Conservation (phyloP, 1,284 basidiomycete genomes). For the Tetrapyrgos nigripes region DNA sequence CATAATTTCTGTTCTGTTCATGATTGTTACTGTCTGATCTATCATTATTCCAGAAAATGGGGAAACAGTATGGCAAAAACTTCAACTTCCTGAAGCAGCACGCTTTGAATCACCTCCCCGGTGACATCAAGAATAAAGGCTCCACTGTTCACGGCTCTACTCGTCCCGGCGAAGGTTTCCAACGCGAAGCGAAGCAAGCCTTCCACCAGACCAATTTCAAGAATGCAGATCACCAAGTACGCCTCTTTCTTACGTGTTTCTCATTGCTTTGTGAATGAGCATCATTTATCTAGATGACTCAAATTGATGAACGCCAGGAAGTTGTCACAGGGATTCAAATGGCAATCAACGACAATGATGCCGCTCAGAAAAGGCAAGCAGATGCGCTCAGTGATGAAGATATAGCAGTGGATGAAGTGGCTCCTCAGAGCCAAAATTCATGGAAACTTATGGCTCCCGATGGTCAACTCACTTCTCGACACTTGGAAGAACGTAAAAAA, state of each 20-base stretch:
- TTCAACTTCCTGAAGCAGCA: conserved; percentile 27
- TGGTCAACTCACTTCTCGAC: no score
- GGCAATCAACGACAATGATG: background rate
- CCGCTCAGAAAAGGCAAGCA: background rate
- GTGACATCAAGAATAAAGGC: conserved; percentile 21
- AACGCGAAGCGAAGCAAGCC: conserved; percentile 29
- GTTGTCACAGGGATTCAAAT: conserved; percentile 14
- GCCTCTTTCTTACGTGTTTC: background rate
- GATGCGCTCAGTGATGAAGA: background rate
- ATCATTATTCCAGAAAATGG: background rate
- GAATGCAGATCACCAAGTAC: conserved; percentile 28
- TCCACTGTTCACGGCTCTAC: conserved; percentile 29
- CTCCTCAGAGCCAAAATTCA: no score
- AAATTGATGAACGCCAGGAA: conserved; percentile 21
- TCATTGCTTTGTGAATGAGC: background rate
- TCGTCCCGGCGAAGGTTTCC: conserved; percentile 31
- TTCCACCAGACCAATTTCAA: conserved; percentile 32
- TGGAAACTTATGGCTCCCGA: no score
- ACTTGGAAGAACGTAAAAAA: no score
- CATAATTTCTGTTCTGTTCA: background rate
- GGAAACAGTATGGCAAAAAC: conserved; percentile 3
- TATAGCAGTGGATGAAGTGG: no score
- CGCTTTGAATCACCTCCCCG: conserved; percentile 10
- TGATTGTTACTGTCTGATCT: background rate
- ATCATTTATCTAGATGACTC: conserved; percentile 14